Evolutionary conservation across 1,139 yeast genomes (phyloP), one percentile per base, ranked within the genome.

Genomic region (Sugiyamaella xylanicola): DNA sequence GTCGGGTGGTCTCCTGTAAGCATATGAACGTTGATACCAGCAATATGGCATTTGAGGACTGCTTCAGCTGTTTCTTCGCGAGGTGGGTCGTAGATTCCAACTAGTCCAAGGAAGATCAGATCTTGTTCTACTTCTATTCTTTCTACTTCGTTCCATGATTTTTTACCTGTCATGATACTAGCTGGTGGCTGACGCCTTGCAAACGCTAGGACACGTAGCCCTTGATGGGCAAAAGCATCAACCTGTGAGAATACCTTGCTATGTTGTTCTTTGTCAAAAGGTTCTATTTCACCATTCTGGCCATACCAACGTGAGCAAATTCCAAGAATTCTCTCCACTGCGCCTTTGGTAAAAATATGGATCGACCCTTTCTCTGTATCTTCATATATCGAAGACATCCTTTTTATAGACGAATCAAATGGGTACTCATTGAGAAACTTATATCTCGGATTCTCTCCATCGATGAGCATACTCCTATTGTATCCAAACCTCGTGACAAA

Each of bases 71-170:
- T 82, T 73, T 87, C 93, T 7, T 77, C 76, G 65, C 95, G 79
- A 55, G 95, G 95, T 21, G 95, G 95, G 69, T 87, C 95, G 68
- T 87, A 87, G 60, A 87, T 86, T 59, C 95, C 95, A 62, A 86
- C 83, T 39, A 87, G 74, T 1, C 95, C 95, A 52, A 82, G 75
- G 64, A 87, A 85, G 1, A 76, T 77, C 55, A 87, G 75, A 21
- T 77, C 74, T 13, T 73, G 65, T 68, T 87, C 95, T 52, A 86
- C 79, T 1, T 63, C 61, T 7, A 75, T 82, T 62, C 95, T 77
- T 36, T 77, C 74, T 25, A 65, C 61, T 22, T 67, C 64, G 21
- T 70, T 72, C 59, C 63, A 61, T 39, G 65, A 56, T 5, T 57
- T 51, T n/a, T 52, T 44, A 5, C 19, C 22, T 13, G 22, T 52